phyloP scores from a whole-genome alignment of 805 yeast genomes.

The Myxozyma neglecta region DNA sequence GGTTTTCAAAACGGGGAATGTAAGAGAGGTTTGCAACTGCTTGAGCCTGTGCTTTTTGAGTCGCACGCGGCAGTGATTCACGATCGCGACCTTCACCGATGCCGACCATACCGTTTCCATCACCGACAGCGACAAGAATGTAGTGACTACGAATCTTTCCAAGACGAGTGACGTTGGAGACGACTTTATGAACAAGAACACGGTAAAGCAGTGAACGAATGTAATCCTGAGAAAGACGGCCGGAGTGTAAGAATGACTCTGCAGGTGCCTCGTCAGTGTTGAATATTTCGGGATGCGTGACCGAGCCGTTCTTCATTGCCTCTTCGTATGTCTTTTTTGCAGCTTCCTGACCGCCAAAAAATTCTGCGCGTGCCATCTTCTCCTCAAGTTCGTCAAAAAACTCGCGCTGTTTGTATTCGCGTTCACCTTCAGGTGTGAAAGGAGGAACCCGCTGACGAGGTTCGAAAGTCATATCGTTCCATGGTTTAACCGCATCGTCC shows the following conservation, averaged over 20 bases:
- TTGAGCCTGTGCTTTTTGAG: conserved; percentile 84
- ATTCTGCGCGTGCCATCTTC: neutral
- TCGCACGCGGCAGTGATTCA: conserved; percentile 70
- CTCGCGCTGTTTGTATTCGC: neutral
- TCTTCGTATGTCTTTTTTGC: neutral
- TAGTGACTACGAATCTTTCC: conserved; percentile 85
- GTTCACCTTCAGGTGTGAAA: neutral
- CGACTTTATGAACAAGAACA: conserved; percentile 52
- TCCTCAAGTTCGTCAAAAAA: neutral
- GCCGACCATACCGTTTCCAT: conserved; percentile 89
- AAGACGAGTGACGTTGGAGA: conserved; percentile 86
- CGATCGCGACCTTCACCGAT: conserved; percentile 92
- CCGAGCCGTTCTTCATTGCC: neutral
- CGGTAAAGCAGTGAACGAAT: neutral
- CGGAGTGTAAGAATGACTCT: neutral
- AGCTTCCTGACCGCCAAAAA: neutral
- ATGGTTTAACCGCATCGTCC: conserved; percentile 57
- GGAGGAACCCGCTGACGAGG: conserved; percentile 57
- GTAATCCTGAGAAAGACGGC: conserved; percentile 9
- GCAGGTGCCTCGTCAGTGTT: neutral
- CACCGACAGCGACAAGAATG: conserved; percentile 87
- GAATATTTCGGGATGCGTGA: neutral
- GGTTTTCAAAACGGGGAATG: conserved; percentile 83
- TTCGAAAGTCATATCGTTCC: conserved; percentile 47
- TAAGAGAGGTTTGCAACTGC: conserved; percentile 82